Percentiles rank a stretch among this genome's conserved stretches.
Evolutionary conservation across 176 grass and related monocot species (phyloP).

Genomic region (Tillandsia leiboldiana): DNA sequence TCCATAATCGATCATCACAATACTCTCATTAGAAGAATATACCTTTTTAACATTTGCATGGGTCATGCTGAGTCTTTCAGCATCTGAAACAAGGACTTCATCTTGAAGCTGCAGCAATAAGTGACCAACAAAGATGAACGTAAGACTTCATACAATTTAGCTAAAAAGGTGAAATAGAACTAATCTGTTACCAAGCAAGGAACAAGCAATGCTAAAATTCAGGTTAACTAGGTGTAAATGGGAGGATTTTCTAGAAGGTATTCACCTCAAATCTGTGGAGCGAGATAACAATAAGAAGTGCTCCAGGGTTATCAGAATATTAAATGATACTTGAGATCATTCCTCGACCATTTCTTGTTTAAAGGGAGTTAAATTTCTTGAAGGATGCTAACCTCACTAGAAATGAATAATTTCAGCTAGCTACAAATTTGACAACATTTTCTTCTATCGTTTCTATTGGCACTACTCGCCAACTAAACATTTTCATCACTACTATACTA

Average conservation of each 20-base stretch:
- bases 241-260: neutral
- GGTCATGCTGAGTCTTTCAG: conserved; percentile 74
- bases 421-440: too few species aligned
- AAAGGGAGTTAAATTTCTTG: too few species aligned
- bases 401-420: too few species aligned
- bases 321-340: neutral
- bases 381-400: too few species aligned
- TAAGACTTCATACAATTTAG: neutral
- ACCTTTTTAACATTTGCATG: conserved; percentile 88
- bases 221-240: neutral
- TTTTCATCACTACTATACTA: too few species aligned
- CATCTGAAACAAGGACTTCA: conserved; percentile 88
- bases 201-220: neutral
- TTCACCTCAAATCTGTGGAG: neutral
- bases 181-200: neutral
- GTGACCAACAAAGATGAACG: neutral
- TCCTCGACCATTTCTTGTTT: too few species aligned
- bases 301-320: neutral
- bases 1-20: neutral
- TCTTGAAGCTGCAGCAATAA: conserved; percentile 69
- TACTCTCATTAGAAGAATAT: neutral
- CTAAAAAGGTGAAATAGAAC: neutral
- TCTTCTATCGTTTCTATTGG: too few species aligned
- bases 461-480: too few species aligned
- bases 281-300: neutral